These are phyloP conservation scores for Fusarium armeniacum DNA, from an alignment of 2,329 filamentous ascomycete species.

Conservation along the genomic window DNA sequence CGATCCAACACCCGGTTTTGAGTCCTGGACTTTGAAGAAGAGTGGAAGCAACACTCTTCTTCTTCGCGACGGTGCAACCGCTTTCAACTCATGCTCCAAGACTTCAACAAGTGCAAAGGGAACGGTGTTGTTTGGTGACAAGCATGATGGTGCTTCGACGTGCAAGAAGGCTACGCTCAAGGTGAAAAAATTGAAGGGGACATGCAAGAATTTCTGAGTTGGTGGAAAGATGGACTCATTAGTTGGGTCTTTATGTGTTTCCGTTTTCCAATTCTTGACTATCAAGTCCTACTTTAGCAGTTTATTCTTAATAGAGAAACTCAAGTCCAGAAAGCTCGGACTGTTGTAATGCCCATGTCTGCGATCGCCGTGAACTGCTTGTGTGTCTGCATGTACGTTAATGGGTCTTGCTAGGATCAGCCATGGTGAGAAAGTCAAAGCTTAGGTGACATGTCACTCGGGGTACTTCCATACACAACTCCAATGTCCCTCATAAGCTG, in stretches of 20 bases:
- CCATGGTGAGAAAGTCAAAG: conserved; percentile 37
- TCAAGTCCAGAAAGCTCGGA: neutral
- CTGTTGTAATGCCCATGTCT: neutral
- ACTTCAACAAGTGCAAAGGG: conserved; percentile 36
- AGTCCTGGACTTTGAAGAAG: conserved; percentile 49
- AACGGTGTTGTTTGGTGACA: conserved; percentile 45
- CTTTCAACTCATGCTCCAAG: conserved; percentile 49
- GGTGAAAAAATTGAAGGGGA: conserved; percentile 48
- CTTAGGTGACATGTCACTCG: conserved; percentile 35
- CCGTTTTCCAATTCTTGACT: neutral
- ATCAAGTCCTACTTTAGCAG: neutral
- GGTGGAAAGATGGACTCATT: neutral
- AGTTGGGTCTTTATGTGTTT: neutral
- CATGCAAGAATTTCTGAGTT: conserved; percentile 43
- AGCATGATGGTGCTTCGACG: conserved; percentile 27
- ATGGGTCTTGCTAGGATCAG: neutral
- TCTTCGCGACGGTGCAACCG: conserved; percentile 43
- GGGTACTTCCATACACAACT: conserved; percentile 56
- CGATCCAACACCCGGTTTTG: conserved; percentile 51
- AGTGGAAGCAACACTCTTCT: conserved; percentile 43
- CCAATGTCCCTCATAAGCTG: conserved; percentile 52
- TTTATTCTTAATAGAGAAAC: neutral
- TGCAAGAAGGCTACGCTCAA: conserved; percentile 49
- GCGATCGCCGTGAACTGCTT: neutral
- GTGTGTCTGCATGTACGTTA: neutral